Base-by-base conservation (phyloP, 306 rosid species). In the Malus asiatica region DNA sequence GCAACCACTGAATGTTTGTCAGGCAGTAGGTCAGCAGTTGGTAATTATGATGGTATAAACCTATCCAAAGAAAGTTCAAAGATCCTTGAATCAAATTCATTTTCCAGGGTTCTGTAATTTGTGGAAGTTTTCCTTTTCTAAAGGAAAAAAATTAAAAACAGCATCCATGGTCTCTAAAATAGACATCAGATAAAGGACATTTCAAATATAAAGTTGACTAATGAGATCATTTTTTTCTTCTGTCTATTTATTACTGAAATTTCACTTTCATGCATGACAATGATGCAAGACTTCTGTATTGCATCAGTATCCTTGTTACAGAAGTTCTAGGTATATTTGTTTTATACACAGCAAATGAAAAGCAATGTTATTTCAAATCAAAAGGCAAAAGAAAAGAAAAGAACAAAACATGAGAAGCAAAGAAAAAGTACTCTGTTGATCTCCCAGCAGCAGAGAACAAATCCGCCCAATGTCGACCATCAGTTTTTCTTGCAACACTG, bases 381-480 rank as follows among this genome's bases (percentile, higher is more conserved):
- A 68, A 78, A 68, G 53, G 68, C 51, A 73, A 13, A 52, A 45
- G 38, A 68, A 75, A 82, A 78, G 10, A 15, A 77, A 79, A 78
- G 55, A 60, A 42, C 61, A 44, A 44, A 74, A 32, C 25, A 19
- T 45, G 18, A 68, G 30, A 48, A 46, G 53, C 61, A 55, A 77
- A 80, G 69, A 80, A 65, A 82, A 71, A 59, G 51, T 88, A 95
- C 97, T 95, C 99, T 33, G 99, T 90, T 70, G 99, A 90, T 92
- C 90, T 85, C 80, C 99, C 99, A 62, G 99, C 99, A 55, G 99
- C 91, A 27, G 96, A 81, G 82, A 95, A 92, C 81, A 95, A 84
- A 83, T 95, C 99, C 13, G 97, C 93, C 99, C 99, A 92, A 87
- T 95, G 98, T 79, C 97, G 91, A 83, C 96, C 99, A 87, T 95